Evolutionary conservation across 805 yeast genomes (phyloP).

Genomic region (Ogataea haglerorum): DNA sequence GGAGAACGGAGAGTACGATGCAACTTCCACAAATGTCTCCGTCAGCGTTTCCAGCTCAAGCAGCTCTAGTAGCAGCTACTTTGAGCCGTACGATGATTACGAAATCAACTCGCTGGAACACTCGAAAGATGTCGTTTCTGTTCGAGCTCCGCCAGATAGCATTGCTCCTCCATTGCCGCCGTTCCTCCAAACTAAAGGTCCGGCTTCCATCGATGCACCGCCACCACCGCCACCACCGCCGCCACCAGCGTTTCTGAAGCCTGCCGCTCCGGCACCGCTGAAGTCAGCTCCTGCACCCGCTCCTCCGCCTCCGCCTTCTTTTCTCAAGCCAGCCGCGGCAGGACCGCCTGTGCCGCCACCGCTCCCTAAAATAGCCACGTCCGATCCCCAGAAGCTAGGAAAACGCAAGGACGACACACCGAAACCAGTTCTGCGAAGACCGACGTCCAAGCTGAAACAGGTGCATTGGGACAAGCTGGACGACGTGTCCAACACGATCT

Average conservation of each 20-base stretch:
- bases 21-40: too few relatives aligned
- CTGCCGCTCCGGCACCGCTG: too few relatives aligned
- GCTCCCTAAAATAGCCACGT: conserved; percentile 5
- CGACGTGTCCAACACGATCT: conserved; percentile 54
- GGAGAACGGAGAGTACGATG: too few relatives aligned
- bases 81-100: conserved; percentile 27
- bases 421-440: conserved; percentile 13
- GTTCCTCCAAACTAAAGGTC: conserved; percentile 18
- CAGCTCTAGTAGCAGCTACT: neutral
- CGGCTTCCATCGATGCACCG: too few relatives aligned
- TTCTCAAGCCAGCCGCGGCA: neutral
- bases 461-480: conserved; percentile 81
- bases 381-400: neutral
- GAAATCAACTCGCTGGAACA: conserved; percentile 4
- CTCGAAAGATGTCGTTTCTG: too few relatives aligned
- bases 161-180: conserved; percentile 1
- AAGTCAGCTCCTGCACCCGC: conserved; percentile 16
- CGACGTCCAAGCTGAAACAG: conserved; percentile 56
- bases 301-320: conserved; percentile 23
- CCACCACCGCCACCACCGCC: conserved; percentile 23
- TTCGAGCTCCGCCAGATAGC: too few relatives aligned
- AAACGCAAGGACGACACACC: neutral
- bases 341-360: conserved; percentile 18
- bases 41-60: neutral
- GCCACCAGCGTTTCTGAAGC: conserved; percentile 4